These are phyloP conservation scores for Schizosaccharomyces japonicus DNA, from an alignment of 805 yeast genomes.

Conservation along the genomic window DNA sequence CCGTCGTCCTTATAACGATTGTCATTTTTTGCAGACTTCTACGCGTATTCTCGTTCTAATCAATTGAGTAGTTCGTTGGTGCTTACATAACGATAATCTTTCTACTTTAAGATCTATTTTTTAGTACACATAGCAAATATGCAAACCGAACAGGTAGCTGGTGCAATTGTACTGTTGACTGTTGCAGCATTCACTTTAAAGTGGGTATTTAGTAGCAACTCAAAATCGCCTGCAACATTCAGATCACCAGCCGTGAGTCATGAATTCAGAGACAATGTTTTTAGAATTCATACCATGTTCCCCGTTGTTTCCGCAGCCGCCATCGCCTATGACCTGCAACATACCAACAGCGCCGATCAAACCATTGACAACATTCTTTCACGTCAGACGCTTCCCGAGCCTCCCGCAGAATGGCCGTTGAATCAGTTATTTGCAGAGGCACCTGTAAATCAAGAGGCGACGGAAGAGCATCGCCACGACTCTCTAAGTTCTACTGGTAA, in stretches of 20 bases:
- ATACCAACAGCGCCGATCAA: conserved; percentile 56
- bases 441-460: neutral
- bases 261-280: neutral
- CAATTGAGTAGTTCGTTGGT: no score
- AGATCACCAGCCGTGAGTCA: neutral
- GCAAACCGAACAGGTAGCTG: conserved; percentile 1
- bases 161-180: neutral
- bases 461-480: neutral
- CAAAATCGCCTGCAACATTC: neutral
- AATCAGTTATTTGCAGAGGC: neutral
- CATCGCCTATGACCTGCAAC: conserved; percentile 46
- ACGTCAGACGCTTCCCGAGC: conserved; percentile 33
- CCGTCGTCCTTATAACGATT: no score
- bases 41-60: no score
- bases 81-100: no score
- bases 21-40: no score
- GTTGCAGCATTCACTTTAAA: neutral
- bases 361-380: conserved; percentile 53
- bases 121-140: neutral
- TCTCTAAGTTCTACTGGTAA: neutral
- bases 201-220: neutral
- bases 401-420: conserved; percentile 16
- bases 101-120: neutral
- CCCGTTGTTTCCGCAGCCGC: neutral
- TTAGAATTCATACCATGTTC: neutral